These are phyloP conservation scores for Flueggea neowawraea DNA, from an alignment of 441 rosid species.

Conservation along the genomic window DNA sequence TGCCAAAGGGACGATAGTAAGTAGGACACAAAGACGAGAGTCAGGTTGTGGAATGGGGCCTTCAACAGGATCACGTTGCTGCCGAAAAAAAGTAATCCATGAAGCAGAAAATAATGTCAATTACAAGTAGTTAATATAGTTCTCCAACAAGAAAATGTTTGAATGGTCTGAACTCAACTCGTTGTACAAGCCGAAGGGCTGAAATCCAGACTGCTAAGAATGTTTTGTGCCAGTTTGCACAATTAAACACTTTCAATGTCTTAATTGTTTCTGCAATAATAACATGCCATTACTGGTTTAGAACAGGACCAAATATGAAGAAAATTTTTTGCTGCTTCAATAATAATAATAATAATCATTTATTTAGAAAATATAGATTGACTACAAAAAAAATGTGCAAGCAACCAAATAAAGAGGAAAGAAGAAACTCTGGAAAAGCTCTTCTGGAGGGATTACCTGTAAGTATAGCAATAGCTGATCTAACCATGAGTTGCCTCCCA, in stretches of 20 bases:
- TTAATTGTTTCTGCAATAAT: conserved; percentile 40
- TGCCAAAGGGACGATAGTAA: conserved; percentile 63
- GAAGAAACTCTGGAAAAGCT: background rate
- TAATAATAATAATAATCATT: background rate
- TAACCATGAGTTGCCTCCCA: conserved; percentile 48
- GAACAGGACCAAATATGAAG: conserved; percentile 1
- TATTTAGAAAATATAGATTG: conserved; percentile 1
- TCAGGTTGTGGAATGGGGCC: conserved; percentile 72
- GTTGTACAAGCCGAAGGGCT: conserved; percentile 71
- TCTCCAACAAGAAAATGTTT: conserved; percentile 1
- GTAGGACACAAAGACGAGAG: conserved; percentile 59
- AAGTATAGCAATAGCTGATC: conserved; percentile 41
- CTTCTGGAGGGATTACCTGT: conserved; percentile 32
- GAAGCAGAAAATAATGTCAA: conserved; percentile 15
- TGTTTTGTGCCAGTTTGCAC: conserved; percentile 73
- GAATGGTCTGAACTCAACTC: conserved; percentile 40
- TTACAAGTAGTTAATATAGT: background rate
- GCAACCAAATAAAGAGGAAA: conserved; percentile 1
- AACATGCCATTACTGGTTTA: conserved; percentile 5
- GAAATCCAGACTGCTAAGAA: conserved; percentile 75
- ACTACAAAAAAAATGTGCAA: background rate
- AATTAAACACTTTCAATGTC: conserved; percentile 44
- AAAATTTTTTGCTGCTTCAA: conserved; percentile 6
- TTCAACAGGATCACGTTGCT: conserved; percentile 66
- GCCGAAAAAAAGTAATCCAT: conserved; percentile 5